Base-by-base conservation (phyloP, 1,284 basidiomycete species). In the Cutaneotrichosporon daszewskae region DNA sequence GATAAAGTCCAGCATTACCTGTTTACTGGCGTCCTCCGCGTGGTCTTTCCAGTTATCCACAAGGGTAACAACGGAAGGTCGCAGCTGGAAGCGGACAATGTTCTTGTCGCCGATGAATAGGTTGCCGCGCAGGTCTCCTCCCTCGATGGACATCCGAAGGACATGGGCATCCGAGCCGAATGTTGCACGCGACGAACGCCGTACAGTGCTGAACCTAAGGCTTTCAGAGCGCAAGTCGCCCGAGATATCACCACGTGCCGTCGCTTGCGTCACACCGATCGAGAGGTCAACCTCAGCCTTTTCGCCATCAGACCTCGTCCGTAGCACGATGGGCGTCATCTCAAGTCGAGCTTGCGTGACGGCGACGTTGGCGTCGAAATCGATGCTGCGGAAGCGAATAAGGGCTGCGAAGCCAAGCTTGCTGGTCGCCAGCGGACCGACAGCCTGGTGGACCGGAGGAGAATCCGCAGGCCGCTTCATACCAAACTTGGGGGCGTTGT, bases 11-110 rank as follows among this genome's bases (percentile, higher is more conserved):
- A 94, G 76, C 16, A 77, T 77, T 5, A 91, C 74, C n/a, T 79
- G 80, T 5, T 76, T 76, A 24, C 78, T 74, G 27, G 74, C 68
- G n/a, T 74, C 67, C 13, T 68, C 50, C 23, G 66, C 57, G 43
- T 77, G 74, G 37, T 73, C 72, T 5, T 79, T 79, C 88, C 88
- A 92, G 60, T 92, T 86, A 57, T 94, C 88, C 51, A 76, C 79
- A 32, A 90, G 80, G 37, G 79, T 78, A 39, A 90, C 78, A 45
- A 79, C 75, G 23, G 88, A 68, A 0, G 89, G 87, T 58, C 86
- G 83, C 19, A 87, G 83, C 84, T 83, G 79, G 66, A 90, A 88
- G 45, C 84, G 79, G 22, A 90, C 70, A 24, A 91, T 71, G 53
- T 79, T 80, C 54, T 84, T 81, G 58, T 83, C 81, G 48, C 87